Conservation (phyloP, 768 basidiomycete genomes). For the Botryobasidium botryosum region DNA sequence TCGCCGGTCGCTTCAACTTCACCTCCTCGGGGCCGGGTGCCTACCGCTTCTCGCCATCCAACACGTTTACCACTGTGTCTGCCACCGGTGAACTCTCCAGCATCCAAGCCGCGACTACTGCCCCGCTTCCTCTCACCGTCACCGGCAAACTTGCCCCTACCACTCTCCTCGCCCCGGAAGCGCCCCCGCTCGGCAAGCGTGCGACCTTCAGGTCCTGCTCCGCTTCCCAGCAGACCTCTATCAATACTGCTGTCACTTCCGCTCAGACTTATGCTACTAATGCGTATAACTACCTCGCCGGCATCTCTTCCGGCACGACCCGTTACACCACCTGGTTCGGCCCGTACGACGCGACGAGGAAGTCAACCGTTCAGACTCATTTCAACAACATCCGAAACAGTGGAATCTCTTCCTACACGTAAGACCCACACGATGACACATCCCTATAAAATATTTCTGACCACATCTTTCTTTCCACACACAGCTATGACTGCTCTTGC, state of each 20-base stretch:
- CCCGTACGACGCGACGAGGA: not conserved
- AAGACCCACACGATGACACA: no score
- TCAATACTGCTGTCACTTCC: not conserved
- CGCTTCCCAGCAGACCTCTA: not conserved
- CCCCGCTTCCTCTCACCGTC: not conserved
- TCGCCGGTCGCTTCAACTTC: not conserved
- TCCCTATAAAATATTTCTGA: no score
- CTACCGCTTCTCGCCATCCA: not conserved
- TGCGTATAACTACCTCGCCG: slow-evolving; percentile 1
- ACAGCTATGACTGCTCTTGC: slow-evolving; percentile 11
- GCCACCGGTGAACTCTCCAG: not conserved
- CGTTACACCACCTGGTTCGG: slow-evolving; percentile 9
- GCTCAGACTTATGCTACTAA: slow-evolving; percentile 3
- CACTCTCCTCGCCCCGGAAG: not conserved
- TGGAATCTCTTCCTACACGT: no score
- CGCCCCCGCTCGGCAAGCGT: not conserved
- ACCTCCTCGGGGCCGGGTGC: not conserved
- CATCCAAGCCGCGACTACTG: not conserved
- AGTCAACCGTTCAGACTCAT: not conserved
- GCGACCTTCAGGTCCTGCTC: not conserved
- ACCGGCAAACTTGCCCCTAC: not conserved
- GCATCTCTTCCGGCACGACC: not conserved
- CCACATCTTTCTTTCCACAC: not conserved
- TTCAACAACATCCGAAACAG: slow-evolving; percentile 1
- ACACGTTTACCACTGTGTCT: not conserved